Percentiles rank a stretch among this genome's conserved stretches.
Evolutionary conservation across 2,329 filamentous ascomycete genomes (phyloP).

Genomic region (Ophiostoma australiae): DNA sequence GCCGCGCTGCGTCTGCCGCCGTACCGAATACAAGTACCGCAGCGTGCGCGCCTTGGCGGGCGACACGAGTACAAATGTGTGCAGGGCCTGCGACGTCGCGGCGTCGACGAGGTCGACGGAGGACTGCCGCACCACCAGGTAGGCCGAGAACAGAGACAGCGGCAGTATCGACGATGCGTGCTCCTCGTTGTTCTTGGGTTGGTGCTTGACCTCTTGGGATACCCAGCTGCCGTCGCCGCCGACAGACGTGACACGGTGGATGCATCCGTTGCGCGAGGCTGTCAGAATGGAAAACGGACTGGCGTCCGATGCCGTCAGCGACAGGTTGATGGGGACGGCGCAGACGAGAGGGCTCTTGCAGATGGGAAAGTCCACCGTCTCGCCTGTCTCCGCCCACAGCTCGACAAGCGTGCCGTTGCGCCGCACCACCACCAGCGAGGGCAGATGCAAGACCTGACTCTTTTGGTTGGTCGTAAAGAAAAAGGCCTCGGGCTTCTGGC

Average conservation of each 20-base stretch:
- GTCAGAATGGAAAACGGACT: slow-evolving; percentile 41
- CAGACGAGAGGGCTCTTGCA: slow-evolving; percentile 51
- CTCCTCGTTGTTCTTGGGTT: slow-evolving; percentile 35
- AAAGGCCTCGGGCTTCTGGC: slow-evolving; percentile 57
- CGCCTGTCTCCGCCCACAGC: slow-evolving; percentile 45
- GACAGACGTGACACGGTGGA: slow-evolving; percentile 45
- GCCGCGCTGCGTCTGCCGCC: slow-evolving; percentile 49
- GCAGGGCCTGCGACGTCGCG: slow-evolving; percentile 49
- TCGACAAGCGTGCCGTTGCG: slow-evolving; percentile 61
- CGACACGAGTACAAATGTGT: slow-evolving; percentile 54
- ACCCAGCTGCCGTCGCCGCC: slow-evolving; percentile 44
- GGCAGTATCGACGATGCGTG: slow-evolving; percentile 56
- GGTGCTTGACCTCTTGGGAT: slow-evolving; percentile 43
- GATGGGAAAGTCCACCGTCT: slow-evolving; percentile 43
- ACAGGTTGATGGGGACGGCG: slow-evolving; percentile 40
- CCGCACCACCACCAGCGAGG: slow-evolving; percentile 55
- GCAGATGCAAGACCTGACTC: slow-evolving; percentile 34
- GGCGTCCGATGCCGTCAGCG: neutral
- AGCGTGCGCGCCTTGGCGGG: slow-evolving; percentile 56
- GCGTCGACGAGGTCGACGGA: slow-evolving; percentile 60
- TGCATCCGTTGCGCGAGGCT: slow-evolving; percentile 46
- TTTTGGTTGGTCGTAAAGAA: slow-evolving; percentile 51
- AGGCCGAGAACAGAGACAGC: slow-evolving; percentile 53
- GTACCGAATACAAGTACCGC: slow-evolving; percentile 53
- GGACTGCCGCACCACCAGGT: slow-evolving; percentile 54